A percentile compares a stretch with the other conserved stretches of the same genome.
These are phyloP conservation scores for Sporothrix dimorphospora DNA, from an alignment of 2,329 filamentous ascomycete species.

Conservation along the genomic window DNA sequence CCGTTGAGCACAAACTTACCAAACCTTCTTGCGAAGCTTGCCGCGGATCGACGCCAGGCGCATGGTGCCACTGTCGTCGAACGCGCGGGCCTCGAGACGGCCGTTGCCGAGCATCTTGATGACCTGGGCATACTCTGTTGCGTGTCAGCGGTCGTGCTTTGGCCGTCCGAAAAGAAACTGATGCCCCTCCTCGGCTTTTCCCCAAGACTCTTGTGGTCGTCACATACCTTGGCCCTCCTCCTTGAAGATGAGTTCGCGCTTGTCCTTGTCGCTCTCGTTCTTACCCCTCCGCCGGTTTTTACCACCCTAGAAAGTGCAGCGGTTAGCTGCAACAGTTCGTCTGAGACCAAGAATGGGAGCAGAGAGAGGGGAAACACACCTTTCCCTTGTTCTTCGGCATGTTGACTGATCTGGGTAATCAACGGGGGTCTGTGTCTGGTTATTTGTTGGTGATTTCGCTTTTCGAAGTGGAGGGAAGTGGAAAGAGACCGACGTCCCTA, in stretches of 20 bases:
- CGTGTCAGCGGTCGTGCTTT: slow-evolving; percentile 29
- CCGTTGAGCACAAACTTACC: slow-evolving; percentile 47
- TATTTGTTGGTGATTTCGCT: slow-evolving; percentile 12
- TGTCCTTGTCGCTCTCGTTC: slow-evolving; percentile 99
- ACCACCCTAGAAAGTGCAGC: slow-evolving; percentile 60
- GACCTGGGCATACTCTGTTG: slow-evolving; percentile 66
- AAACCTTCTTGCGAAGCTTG: slow-evolving; percentile 99
- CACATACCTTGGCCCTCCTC: slow-evolving; percentile 79
- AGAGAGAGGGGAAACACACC: slow-evolving; percentile 50
- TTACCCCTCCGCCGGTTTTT: slow-evolving; percentile 98
- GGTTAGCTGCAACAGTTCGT: neutral
- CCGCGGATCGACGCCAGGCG: slow-evolving; percentile 72
- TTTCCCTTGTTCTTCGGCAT: slow-evolving; percentile 99
- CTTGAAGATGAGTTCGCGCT: slow-evolving; percentile 98
- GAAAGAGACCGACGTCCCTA: slow-evolving; percentile 8
- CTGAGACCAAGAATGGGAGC: neutral
- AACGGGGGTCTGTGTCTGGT: neutral
- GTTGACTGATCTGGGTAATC: slow-evolving; percentile 41
- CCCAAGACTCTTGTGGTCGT: neutral
- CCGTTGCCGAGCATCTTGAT: slow-evolving; percentile 65
- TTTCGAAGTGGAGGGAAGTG: slow-evolving; percentile 12
- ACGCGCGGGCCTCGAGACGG: slow-evolving; percentile 81
- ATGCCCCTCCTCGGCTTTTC: neutral
- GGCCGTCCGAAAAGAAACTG: too few species aligned
- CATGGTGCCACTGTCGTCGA: slow-evolving; percentile 88